These are phyloP conservation scores for Teratosphaeria zuluensis DNA, from an alignment of 2,329 filamentous ascomycete species.

Conservation along the genomic window DNA sequence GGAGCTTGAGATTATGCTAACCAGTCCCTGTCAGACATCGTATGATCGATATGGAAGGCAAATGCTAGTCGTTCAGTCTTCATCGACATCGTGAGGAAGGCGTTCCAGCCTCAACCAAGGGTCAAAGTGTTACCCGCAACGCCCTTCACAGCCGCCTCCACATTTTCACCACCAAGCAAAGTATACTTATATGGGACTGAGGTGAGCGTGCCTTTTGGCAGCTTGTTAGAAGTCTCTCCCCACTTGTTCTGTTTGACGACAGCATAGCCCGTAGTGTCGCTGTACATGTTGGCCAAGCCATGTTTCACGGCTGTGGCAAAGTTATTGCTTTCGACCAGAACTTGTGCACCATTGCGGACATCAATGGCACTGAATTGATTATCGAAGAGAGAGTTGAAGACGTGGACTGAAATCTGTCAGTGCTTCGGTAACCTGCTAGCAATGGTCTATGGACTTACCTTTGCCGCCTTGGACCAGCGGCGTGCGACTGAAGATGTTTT, in stretches of 20 bases:
- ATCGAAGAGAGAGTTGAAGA: slow-evolving; percentile 1
- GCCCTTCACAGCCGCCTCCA: background rate
- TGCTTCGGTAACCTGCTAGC: background rate
- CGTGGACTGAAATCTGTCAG: background rate
- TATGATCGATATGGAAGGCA: background rate
- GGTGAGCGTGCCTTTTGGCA: background rate
- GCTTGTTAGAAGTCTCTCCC: background rate
- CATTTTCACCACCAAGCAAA: background rate
- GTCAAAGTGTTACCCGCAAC: background rate
- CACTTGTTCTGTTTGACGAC: too few species aligned
- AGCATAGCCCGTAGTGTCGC: too few species aligned
- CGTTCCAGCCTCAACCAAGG: background rate
- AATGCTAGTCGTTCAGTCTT: background rate
- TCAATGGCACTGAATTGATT: background rate
- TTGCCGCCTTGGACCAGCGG: slow-evolving; percentile 59
- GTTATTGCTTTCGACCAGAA: background rate
- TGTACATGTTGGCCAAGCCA: background rate
- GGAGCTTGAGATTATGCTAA: too few species aligned
- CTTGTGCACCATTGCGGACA: background rate
- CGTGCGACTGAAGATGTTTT: slow-evolving; percentile 53
- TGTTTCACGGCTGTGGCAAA: background rate
- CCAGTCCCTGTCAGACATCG: too few species aligned
- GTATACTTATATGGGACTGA: background rate
- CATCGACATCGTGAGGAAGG: background rate
- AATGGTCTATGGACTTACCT: background rate